Conservation (phyloP, 148 eudicot species). For the Amaranthus hypochondriacus region DNA sequence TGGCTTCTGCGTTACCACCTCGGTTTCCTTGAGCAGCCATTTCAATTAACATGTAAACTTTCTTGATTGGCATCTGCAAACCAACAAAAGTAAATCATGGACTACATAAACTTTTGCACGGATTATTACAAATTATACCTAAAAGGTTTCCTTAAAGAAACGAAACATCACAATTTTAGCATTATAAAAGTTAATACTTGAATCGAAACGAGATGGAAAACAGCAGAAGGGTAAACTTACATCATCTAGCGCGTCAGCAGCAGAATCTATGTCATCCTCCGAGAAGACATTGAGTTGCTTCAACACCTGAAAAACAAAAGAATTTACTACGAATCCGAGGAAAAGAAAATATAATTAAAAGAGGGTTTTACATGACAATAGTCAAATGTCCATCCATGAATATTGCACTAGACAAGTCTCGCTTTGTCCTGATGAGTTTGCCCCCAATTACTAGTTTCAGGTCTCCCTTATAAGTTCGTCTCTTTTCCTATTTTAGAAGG, state of each 20-base stretch:
- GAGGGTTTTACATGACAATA: not conserved
- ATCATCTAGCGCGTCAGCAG: conserved; percentile 87
- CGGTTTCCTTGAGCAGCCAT: conserved; percentile 97
- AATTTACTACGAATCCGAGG: not conserved
- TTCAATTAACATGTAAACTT: conserved; percentile 77
- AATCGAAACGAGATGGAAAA: not conserved
- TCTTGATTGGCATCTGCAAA: conserved; percentile 80
- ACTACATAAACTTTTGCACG: not conserved
- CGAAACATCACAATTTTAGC: not conserved
- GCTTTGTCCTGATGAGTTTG: no score
- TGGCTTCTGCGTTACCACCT: conserved; percentile 85
- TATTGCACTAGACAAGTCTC: no score
- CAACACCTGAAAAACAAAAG: conserved; percentile 49
- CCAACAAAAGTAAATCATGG: not conserved
- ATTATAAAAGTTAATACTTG: not conserved
- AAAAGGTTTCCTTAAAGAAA: not conserved
- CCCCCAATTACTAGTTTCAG: no score
- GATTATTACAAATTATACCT: not conserved
- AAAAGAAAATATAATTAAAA: not conserved
- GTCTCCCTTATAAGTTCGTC: no score
- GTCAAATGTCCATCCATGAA: not conserved
- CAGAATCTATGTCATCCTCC: conserved; percentile 66
- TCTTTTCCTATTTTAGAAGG: no score
- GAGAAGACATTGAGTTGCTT: conserved; percentile 79
- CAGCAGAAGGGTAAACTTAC: conserved; percentile 38